Evolutionary conservation across 2,329 filamentous ascomycete genomes (phyloP), one percentile per base, ranked within the genome.

Genomic region (Ophiostoma sp.): DNA sequence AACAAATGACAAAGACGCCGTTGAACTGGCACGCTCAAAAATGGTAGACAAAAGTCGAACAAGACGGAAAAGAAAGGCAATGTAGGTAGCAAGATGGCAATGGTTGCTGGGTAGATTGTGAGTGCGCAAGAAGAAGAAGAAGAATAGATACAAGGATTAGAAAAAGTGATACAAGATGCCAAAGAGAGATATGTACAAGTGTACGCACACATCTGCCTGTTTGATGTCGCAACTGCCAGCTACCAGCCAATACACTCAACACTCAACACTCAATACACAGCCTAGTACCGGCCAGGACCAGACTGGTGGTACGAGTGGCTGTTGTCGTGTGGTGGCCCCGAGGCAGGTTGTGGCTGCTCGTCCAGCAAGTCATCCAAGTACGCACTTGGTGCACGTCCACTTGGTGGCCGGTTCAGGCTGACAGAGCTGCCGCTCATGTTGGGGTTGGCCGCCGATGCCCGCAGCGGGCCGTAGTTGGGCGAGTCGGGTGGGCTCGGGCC

Each of bases 311-410:
- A 76, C 31, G 73, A 73, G 23, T 75, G 75, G 54, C 17, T 23
- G 23, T 57, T 57, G 52, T 68, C 75, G 74, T 70, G 74, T 71
- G 62, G 72, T 75, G 62, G 76, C 76, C 17, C 67, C 7, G 70
- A 41, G n/a, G 41, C 71, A 2, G 84, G 82, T 13, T 81, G 81
- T 6, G 84, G 82, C 76, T 93, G 89, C 73, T 91, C 91, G 76
- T 93, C 92, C 72, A 97, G 90, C 67, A 98, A 80, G 78, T 97
- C 93, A 72, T 98, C 94, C 54, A 98, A 83, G 77, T 93, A 97
- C 23, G 93, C 92, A 78, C 92, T 96, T 0, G 94, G 94, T 20
- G 93, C 90, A 71, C 94, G 85, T 70, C 88, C 88, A 69, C 87
- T 89, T 17, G 87, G 83, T 3, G 89, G 85, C 70, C 86, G 83